Evolutionary conservation across 306 rosid species (phyloP), one percentile per base, ranked within the genome.

Genomic region (Pachyrhizus erosus): DNA sequence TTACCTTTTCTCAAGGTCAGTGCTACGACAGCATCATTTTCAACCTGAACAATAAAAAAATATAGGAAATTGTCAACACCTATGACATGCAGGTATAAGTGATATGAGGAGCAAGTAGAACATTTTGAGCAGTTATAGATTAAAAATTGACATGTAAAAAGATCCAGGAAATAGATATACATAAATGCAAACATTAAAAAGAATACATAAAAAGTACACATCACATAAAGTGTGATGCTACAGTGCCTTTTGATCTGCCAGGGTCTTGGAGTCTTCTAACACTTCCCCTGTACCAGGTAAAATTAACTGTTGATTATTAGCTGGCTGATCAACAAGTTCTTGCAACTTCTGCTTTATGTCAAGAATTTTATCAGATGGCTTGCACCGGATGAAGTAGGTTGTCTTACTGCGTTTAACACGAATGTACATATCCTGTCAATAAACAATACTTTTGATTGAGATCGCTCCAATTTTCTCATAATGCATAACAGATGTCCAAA

Each of bases 351-450:
- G 93, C 88, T 93, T 95, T 77, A 93, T 86, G 74, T 88, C 93
- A 77, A 91, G 85, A 86, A 84, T 76, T 77, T 91, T 90, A 82
- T 95, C 97, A 40, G 95, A 90, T 76, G 98, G 96, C 84, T 95
- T 94, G 82, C 98, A 93, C 87, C 89, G 90, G 86, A 93, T 95
- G 87, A 95, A 95, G 91, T 93, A 93, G 27, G 98, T 93, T 60
- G 98, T 91, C 92, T 93, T 93, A 20, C 27, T 51, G 37, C 92
- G 97, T 86, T 95, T 93, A 78, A 91, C 90, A 33, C 97, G 98
- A 77, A 95, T 91, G 83, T 93, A 95, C 94, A 91, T 95, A 65
- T 96, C 97, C 97, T 87, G 67, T 67, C 80, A 80, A 52, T 39
- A 61, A 86, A 33, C 64, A 15, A 48, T 48, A 81, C 20, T 18